Percentiles rank a stretch among this genome's conserved stretches.
Evolutionary conservation across 768 basidiomycete genomes (phyloP).

Genomic region (Leucocoprinus birnbaumii): DNA sequence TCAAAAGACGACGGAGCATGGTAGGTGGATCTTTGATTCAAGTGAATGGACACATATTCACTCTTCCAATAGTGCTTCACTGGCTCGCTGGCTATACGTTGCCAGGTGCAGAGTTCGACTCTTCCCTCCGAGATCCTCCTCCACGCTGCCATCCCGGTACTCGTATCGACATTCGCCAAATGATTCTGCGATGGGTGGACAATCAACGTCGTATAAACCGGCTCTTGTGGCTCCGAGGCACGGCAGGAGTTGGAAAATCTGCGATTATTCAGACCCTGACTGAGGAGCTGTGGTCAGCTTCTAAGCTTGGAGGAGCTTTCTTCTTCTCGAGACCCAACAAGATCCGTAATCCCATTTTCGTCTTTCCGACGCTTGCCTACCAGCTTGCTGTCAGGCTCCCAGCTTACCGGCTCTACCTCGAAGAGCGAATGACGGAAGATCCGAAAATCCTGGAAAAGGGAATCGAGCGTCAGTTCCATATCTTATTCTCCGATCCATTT

Average conservation of each 20-base stretch:
- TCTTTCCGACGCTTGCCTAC: not conserved
- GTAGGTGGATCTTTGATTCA: not conserved
- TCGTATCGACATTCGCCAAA: not conserved
- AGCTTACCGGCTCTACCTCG: not conserved
- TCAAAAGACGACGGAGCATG: not conserved
- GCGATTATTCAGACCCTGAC: not conserved
- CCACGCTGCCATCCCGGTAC: not conserved
- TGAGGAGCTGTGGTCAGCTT: not conserved
- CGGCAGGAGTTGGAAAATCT: not conserved
- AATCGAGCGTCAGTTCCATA: not conserved
- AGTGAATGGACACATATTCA: not conserved
- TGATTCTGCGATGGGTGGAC: not conserved
- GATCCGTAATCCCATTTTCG: too few relatives aligned
- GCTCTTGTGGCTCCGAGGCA: not conserved
- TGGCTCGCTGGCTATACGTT: not conserved
- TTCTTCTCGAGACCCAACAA: not conserved
- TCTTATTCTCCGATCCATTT: not conserved
- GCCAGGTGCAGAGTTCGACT: not conserved
- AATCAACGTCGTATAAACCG: not conserved
- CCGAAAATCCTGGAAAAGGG: not conserved
- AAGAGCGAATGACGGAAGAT: not conserved
- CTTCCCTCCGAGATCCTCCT: not conserved
- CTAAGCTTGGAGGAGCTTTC: not conserved
- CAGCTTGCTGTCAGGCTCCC: not conserved
- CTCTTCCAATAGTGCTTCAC: not conserved